Base-by-base conservation (phyloP, 2,329 filamentous ascomycete genomes). In the Pseudocercospora fuligena region DNA sequence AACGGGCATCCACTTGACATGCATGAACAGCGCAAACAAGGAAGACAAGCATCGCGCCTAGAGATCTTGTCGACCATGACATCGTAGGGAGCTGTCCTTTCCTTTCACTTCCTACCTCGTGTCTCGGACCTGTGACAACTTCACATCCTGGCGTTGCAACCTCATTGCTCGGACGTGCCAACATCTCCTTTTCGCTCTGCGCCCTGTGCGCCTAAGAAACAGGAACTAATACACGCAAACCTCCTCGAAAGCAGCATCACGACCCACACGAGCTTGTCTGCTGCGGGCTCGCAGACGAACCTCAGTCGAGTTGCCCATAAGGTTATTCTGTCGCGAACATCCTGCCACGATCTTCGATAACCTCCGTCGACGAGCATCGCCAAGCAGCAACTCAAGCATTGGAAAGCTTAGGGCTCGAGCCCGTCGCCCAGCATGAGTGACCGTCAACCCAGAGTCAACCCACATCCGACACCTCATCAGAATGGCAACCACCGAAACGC, bases 271-370 rank as follows among this genome's bases (percentile, higher is more conserved):
- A 51, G 8, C 40, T 43, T 43, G 40, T 43, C 40, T 43, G 40
- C 40, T 40, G 16, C 16, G n/a, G 5, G 16, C 40, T 43, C 5
- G 40, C 40, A 43, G 40, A 43, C 16, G 40, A n/a, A 8, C 9
- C 5, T n/a, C n/a, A 19, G 36, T 14, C 46, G 46, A 25, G 14
- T 1, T 11, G 5, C 11, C 23, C 49, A 9, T 54, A 54, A 53
- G 12, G 49, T 27, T 53, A 27, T 29, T 60, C 59, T 62, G 53
- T 49, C 40, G 53, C 59, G 61, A 61, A 60, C 60, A 61, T 62
- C 60, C 47, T 54, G 53, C 60, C 43, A 19, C 43, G 12, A 23
- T 21, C 29, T 57, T 31, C 58, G 14, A 47, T 40, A n/a, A 21
- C 23, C 29, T 31, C 40, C 25, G 27, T 47, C 58, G 40, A 46